These are phyloP conservation scores for Zea mays DNA, from an alignment of 176 grass and related monocot species.

Conservation along the genomic window DNA sequence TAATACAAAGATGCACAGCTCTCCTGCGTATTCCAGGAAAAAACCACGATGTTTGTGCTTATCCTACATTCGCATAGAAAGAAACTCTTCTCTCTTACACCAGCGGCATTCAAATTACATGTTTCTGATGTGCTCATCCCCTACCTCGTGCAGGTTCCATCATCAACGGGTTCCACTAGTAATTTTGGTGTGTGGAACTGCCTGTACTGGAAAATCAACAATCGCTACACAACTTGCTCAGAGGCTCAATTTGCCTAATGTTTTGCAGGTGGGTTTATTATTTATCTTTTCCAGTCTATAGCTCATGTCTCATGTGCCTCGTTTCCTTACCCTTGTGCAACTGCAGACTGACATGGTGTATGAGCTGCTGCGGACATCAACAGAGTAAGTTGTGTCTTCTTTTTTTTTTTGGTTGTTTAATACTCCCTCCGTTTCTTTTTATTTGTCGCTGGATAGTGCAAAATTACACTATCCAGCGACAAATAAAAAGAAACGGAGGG, in stretches of 20 bases:
- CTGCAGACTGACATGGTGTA: slow-evolving; percentile 98
- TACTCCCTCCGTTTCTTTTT: no score
- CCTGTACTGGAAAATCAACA: slow-evolving; percentile 97
- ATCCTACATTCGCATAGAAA: background rate
- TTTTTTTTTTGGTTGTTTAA: background rate
- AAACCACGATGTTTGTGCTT: background rate
- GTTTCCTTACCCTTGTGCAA: slow-evolving; percentile 6
- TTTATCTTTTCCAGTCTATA: slow-evolving; percentile 22
- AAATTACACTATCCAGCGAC: no score
- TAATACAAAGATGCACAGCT: no score
- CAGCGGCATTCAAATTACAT: background rate
- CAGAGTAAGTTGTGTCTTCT: slow-evolving; percentile 62
- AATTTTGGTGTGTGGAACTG: slow-evolving; percentile 96
- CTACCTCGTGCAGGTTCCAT: slow-evolving; percentile 69
- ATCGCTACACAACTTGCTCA: slow-evolving; percentile 96
- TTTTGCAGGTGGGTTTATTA: slow-evolving; percentile 72
- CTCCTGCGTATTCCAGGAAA: no score
- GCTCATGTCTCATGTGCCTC: background rate
- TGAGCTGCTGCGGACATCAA: slow-evolving; percentile 86
- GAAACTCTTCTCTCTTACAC: background rate
- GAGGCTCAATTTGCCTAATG: slow-evolving; percentile 94
- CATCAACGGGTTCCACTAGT: slow-evolving; percentile 95
- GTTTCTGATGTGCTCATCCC: slow-evolving; percentile 23
- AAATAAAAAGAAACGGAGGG: no score
- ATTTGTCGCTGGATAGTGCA: no score